phyloP scores from a whole-genome alignment of 2,329 filamentous ascomycete species.

The Aspergillus sp. region DNA sequence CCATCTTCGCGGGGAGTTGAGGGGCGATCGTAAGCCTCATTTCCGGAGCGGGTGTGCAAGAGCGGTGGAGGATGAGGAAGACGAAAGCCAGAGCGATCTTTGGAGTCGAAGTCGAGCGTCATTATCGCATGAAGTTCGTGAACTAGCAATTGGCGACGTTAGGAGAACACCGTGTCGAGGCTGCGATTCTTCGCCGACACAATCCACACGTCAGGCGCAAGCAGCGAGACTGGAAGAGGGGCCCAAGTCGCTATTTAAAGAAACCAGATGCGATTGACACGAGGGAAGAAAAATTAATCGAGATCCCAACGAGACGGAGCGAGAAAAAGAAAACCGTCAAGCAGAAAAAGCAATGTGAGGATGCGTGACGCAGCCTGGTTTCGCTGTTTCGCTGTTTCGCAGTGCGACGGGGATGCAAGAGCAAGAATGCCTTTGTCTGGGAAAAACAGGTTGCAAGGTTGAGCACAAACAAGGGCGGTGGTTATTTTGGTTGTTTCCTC shows the following conservation, averaged over 20 bases:
- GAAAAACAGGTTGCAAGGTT: background rate
- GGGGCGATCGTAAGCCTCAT: constrained; percentile 48
- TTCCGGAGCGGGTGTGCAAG: constrained; percentile 49
- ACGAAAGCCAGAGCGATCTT: constrained; percentile 35
- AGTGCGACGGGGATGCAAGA: background rate
- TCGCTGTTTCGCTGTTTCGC: background rate
- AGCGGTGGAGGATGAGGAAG: constrained; percentile 49
- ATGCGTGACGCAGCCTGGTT: background rate
- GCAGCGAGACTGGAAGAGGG: constrained; percentile 1
- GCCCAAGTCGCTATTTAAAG: background rate
- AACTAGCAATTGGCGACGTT: background rate
- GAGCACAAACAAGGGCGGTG: background rate
- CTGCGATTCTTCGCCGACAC: constrained; percentile 6
- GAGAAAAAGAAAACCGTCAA: constrained; percentile 1
- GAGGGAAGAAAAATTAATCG: constrained; percentile 8
- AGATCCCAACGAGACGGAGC: background rate
- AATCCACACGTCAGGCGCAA: background rate
- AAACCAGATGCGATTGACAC: constrained; percentile 6
- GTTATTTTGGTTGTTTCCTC: background rate
- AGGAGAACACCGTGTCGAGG: background rate
- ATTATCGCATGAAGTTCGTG: constrained; percentile 24
- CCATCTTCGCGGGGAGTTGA: constrained; percentile 45
- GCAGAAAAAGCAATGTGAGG: constrained; percentile 11
- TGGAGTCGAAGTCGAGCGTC: constrained; percentile 37
- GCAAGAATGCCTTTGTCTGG: constrained; percentile 19